Evolutionary conservation across 495 filamentous ascomycete species (phyloP), one percentile per base, ranked within the genome.

Genomic region (Cudoniella acicularis): DNA sequence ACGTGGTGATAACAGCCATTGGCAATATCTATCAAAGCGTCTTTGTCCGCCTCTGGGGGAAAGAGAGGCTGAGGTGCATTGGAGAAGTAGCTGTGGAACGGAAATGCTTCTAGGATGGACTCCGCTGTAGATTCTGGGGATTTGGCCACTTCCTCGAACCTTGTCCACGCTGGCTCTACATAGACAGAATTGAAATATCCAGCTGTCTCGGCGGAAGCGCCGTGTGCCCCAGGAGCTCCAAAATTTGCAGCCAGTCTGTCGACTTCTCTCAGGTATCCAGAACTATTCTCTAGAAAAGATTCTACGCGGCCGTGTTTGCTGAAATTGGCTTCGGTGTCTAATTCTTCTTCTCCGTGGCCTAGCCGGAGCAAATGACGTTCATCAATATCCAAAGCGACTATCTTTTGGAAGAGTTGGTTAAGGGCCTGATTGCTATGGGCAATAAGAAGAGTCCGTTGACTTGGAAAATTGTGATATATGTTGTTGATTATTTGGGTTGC

Each of bases 331-430:
- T 92, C 87, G 0, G 90, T 93, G 43, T 92, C 87, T 13, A 98
- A 77, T 49, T 97, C 95, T 62, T 96, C 92, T 69, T 98, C 94
- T 49, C 94, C 94, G 67, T 96, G 94, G 45, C 94, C 94, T 42
- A 99, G 77, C 42, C 94, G 87, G 49, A 99, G 79, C 43, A 99
- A 79, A 75, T 99, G 95, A 27, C 94, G 87, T 70, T 93, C 89
- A 68, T 99, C 94, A 61, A 99, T 98, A 65, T 98, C 91, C 41
- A 98, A 78, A 4, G 87, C 88, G 41, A 91, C 87, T 58, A 99
- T 98, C 75, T 98, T 99, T 61, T 96, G 89, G 72, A 99, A 99
- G n/a, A 99, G 81, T 69, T 99, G 95, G 67, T 99, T 98, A 49
- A 99, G 75, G 0, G 94, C 94, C 69, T 99, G 94, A 65, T 99